phyloP scores from a whole-genome alignment of 768 basidiomycete genomes.

The Tylopilus vinaceipallidus region DNA sequence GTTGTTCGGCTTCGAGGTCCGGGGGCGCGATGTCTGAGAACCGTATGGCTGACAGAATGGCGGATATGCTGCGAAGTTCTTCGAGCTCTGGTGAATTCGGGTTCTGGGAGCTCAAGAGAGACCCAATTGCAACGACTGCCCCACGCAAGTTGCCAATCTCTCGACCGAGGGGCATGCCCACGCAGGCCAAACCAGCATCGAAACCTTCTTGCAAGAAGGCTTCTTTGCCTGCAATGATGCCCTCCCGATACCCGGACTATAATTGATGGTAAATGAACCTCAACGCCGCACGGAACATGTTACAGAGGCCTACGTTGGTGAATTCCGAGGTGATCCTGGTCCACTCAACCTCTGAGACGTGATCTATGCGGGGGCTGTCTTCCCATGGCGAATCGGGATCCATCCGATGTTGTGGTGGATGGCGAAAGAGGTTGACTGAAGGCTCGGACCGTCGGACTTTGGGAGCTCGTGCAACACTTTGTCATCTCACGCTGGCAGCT shows the following conservation, averaged over 20 bases:
- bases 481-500: too few species aligned
- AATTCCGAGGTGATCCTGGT: conserved; percentile 63
- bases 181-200: conserved; percentile 73
- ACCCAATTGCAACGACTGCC: conserved; percentile 56
- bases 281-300: not conserved
- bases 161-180: conserved; percentile 73
- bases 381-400: conserved; percentile 59
- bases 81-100: conserved; percentile 21
- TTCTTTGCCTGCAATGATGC: conserved; percentile 91
- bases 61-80: conserved; percentile 53
- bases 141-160: conserved; percentile 81
- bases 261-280: not conserved
- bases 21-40: conserved; percentile 72
- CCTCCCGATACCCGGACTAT: conserved; percentile 94
- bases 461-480: too few species aligned
- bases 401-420: conserved; percentile 10
- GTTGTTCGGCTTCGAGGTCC: conserved; percentile 76
- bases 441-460: not conserved
- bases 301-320: conserved; percentile 52
- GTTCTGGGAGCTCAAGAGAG: conserved; percentile 45
- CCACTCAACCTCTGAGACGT: conserved; percentile 59
- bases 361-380: conserved; percentile 37
- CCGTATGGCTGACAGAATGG: conserved; percentile 55
- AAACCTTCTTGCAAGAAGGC: conserved; percentile 86
- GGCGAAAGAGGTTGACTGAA: not conserved